Base-by-base conservation (phyloP, 2,329 filamentous ascomycete species). In the Pestalotiopsis sp. region DNA sequence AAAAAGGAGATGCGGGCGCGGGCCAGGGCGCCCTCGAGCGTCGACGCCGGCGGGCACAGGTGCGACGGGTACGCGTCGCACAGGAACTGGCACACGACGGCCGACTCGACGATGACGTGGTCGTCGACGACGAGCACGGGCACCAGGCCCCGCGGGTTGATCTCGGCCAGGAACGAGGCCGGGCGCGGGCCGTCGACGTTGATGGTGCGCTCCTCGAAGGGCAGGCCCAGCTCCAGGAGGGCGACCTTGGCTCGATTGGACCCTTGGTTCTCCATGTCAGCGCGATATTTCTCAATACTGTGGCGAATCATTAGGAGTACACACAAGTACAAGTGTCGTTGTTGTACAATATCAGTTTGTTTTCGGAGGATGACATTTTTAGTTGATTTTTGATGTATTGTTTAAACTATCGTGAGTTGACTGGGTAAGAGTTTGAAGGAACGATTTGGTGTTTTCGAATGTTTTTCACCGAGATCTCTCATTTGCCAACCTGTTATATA, bases 241-340 rank as follows among this genome's bases (percentile, higher is more conserved):
- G 67, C 67, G 0, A 70, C 67, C 11, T 70, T 67, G 38, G 65
- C 69, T 7, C 69, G 69, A 52, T 70, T 68, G 17, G 69, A 67
- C 69, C 69, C 69, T 70, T 13, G 45, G 1, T 7, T 7, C 13
- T 61, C 4, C 1, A 58, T 11, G 13, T 58, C 23, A 39, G 27
- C 20, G 38, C 25, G 25, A 17, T 14, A 4, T 9, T 23, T 23
- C 4, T 31, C 38, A 17, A 27, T 4, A 23, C 27, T 4, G 14
- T 27, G 27, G n/a, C 5, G 31, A 13, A 27, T 23, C 2, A 2
- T 6, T 11, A 5, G 14, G 14, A 45, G 23, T 49, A 49, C 61
- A 17, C 65, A 70, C 69, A 70, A 58, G 69, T 70, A 45, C 69
- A 70, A n/a, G 69, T 70, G 45, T 70, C 27, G 45, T 70, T 70